phyloP scores from a whole-genome alignment of 129 eudicot genomes.

The Apium graveolens region DNA sequence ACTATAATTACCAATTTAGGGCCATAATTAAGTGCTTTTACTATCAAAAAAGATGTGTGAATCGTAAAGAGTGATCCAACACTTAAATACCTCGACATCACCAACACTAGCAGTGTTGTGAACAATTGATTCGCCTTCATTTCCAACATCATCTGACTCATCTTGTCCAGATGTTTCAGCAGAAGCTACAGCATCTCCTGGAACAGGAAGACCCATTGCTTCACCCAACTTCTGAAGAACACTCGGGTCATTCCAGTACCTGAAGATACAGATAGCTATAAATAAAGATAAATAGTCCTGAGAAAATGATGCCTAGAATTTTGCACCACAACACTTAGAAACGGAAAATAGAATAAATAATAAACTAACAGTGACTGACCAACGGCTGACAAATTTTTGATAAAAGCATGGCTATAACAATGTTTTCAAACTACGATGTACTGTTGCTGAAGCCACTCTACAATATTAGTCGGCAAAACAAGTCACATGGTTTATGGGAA shows the following conservation, averaged over 20 bases:
- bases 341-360: background rate
- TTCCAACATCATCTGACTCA: conserved; percentile 57
- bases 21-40: background rate
- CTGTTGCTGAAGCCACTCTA: background rate
- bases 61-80: background rate
- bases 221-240: conserved; percentile 78
- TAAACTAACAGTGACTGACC: background rate
- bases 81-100: conserved; percentile 63
- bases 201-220: conserved; percentile 87
- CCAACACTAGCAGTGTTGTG: conserved; percentile 89
- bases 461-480: background rate
- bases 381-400: background rate
- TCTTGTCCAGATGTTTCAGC: conserved; percentile 48
- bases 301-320: background rate
- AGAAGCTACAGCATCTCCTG: conserved; percentile 54
- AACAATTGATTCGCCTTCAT: conserved; percentile 84
- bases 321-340: background rate
- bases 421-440: background rate
- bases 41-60: background rate
- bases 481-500: background rate
- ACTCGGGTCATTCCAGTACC: conserved; percentile 89
- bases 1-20: background rate
- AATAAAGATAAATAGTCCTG: background rate
- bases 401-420: background rate
- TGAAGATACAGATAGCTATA: background rate